A percentile compares a stretch with the other conserved stretches of the same genome.
These are phyloP conservation scores for Aristolochia californica DNA, from an alignment of 164 flowering plant species.

Conservation along the genomic window DNA sequence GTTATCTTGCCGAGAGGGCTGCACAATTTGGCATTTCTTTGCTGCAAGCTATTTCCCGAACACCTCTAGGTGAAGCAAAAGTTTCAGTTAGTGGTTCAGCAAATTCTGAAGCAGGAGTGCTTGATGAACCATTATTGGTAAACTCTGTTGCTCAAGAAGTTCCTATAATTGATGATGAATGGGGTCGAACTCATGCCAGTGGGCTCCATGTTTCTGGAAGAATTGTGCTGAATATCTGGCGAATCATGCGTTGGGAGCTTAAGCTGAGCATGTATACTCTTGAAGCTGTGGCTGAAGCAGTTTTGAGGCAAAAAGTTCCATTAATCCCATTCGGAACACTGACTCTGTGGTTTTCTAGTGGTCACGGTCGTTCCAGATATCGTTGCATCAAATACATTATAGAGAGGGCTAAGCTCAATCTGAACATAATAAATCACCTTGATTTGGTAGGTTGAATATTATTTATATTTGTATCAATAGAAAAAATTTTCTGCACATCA, in stretches of 20 bases:
- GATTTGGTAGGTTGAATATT: conserved; percentile 49
- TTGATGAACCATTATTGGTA: conserved; percentile 27
- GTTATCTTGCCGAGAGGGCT: conserved; percentile 93
- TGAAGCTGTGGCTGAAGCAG: conserved; percentile 87
- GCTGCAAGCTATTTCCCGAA: conserved; percentile 62
- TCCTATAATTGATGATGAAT: conserved; percentile 79
- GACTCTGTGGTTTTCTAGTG: conserved; percentile 79
- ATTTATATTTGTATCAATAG: neutral
- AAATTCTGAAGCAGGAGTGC: conserved; percentile 16
- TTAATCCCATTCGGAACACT: conserved; percentile 46
- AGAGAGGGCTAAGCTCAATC: conserved; percentile 69
- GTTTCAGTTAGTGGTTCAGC: conserved; percentile 18
- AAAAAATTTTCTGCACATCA: too few relatives aligned
- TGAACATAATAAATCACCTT: conserved; percentile 76
- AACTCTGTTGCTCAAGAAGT: conserved; percentile 33
- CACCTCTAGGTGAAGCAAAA: conserved; percentile 37
- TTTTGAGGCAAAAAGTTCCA: conserved; percentile 70
- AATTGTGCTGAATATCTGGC: conserved; percentile 86
- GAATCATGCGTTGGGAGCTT: conserved; percentile 79
- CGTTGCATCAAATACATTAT: conserved; percentile 59
- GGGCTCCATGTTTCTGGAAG: conserved; percentile 95
- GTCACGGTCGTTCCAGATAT: conserved; percentile 63
- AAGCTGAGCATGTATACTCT: conserved; percentile 70
- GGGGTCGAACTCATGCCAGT: conserved; percentile 99
- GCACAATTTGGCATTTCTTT: conserved; percentile 63